phyloP scores from a whole-genome alignment of 164 flowering plant genomes.

The Vitis rupestris region DNA sequence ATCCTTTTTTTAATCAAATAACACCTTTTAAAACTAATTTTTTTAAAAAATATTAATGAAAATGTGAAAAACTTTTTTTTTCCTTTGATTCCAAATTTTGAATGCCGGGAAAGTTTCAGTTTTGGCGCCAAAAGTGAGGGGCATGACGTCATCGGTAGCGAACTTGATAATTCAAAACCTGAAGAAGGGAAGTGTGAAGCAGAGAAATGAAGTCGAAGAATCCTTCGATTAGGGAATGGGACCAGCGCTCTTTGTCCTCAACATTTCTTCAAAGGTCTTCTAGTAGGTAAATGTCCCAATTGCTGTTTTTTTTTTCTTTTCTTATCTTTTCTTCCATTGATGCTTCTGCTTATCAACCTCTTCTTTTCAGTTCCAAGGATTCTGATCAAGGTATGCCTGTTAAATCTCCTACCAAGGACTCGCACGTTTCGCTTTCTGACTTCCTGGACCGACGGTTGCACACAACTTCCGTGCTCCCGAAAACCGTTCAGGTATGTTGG shows the following conservation, averaged over 20 bases:
- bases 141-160: too few species aligned
- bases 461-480: conserved; percentile 26
- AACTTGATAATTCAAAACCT: too few species aligned
- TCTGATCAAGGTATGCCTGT: conserved; percentile 13
- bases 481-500: conserved; percentile 40
- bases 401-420: conserved; percentile 21
- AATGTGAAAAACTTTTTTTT: too few species aligned
- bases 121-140: too few species aligned
- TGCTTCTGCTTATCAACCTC: not conserved
- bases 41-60: too few species aligned
- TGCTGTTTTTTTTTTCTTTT: not conserved
- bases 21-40: too few species aligned
- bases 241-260: conserved; percentile 46
- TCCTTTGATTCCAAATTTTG: too few species aligned
- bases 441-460: conserved; percentile 57
- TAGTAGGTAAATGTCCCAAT: conserved; percentile 20
- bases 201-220: conserved; percentile 23
- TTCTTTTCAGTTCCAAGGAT: conserved; percentile 16
- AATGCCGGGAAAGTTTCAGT: too few species aligned
- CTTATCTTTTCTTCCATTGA: not conserved
- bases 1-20: too few species aligned
- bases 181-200: not conserved
- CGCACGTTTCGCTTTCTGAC: conserved; percentile 53
- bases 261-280: conserved; percentile 26
- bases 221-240: conserved; percentile 28